Evolutionary conservation across 2,329 filamentous ascomycete species (phyloP).

Genomic region (Diaporthe citri): DNA sequence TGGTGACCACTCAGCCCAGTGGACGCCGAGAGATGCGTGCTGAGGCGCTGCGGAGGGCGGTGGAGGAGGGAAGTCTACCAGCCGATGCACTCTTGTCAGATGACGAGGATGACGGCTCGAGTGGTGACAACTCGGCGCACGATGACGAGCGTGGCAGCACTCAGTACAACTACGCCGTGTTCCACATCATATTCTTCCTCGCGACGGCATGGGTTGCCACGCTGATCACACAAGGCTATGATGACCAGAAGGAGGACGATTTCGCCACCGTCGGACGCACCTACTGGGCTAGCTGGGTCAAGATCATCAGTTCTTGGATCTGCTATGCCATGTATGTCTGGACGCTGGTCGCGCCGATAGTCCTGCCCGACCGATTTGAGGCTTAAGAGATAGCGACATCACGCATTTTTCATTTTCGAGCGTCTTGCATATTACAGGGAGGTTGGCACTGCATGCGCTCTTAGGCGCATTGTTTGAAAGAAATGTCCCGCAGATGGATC

Average conservation of each 20-base stretch:
- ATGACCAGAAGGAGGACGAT: slow-evolving; percentile 69
- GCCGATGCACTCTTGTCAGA: slow-evolving; percentile 88
- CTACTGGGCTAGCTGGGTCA: slow-evolving; percentile 98
- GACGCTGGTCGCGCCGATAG: slow-evolving; percentile 88
- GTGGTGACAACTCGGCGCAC: slow-evolving; percentile 72
- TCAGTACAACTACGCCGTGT: slow-evolving; percentile 96
- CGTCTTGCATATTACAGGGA: slow-evolving; percentile 41
- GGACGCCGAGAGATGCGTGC: slow-evolving; percentile 90
- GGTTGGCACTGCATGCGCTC: slow-evolving; percentile 22
- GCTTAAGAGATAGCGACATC: slow-evolving; percentile 45
- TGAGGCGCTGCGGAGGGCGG: slow-evolving; percentile 89
- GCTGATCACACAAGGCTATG: slow-evolving; percentile 81
- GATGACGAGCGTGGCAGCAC: slow-evolving; percentile 92
- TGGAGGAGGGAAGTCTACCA: slow-evolving; percentile 92
- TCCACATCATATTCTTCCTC: slow-evolving; percentile 98
- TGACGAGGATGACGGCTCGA: slow-evolving; percentile 72
- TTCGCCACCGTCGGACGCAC: slow-evolving; percentile 95
- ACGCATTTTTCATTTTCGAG: slow-evolving; percentile 50
- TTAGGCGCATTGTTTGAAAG: neutral
- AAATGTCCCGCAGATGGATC: neutral
- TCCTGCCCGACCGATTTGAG: slow-evolving; percentile 89
- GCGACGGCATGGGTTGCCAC: slow-evolving; percentile 97
- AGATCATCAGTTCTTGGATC: slow-evolving; percentile 97
- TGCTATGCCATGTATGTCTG: slow-evolving; percentile 95
- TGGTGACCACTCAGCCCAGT: slow-evolving; percentile 87